Base-by-base conservation (phyloP, 768 basidiomycete species). In the Lactarius akahatsu region DNA sequence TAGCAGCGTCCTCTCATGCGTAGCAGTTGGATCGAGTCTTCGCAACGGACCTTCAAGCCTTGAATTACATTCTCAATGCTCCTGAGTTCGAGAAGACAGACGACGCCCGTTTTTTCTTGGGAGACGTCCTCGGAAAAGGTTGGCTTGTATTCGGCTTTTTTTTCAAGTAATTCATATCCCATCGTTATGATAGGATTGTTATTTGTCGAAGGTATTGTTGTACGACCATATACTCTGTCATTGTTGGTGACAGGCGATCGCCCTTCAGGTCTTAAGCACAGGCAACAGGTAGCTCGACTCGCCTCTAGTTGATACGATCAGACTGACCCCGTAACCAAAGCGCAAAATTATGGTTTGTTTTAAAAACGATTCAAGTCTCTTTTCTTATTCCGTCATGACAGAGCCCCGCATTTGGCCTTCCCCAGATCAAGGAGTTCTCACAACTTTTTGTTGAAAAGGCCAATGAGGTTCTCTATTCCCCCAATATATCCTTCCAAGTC, bases 381-480 rank as follows among this genome's bases (percentile, higher is more conserved):
- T 45, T 54, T 23, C 40, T 61, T n/a, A 68, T 34, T 15, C 38
- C 15, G 3, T n/a, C 5, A 9, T 16, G 41, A 41, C n/a, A 68
- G 67, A 36, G 47, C 20, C 67, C 67, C n/a, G 67, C 67, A 16
- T 68, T 68, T 38, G 67, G 67, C 50, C 64, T 30, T 9, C 45
- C 67, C 5, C 59, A 59, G 36, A 54, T 65, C n/a, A 65, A 45
- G n/a, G 69, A 9, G 41, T 66, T 58, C 43, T 61, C 63, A 10
- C 56, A n/a, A 15, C 13, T 65, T 36, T 65, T 70, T 20, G 45
- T 67, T 23, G 55, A 71, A 60, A 71, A 64, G 59, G 64, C 62
- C 38, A 68, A 62, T 11, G 67, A 54, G 65, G 69, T 64, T 60
- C 26, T 55, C 45, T 32, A 13, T 55, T 34, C 40, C 28, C 36